Conservation (phyloP, 495 filamentous ascomycete genomes). For the Aspergillus olivimuriae region DNA sequence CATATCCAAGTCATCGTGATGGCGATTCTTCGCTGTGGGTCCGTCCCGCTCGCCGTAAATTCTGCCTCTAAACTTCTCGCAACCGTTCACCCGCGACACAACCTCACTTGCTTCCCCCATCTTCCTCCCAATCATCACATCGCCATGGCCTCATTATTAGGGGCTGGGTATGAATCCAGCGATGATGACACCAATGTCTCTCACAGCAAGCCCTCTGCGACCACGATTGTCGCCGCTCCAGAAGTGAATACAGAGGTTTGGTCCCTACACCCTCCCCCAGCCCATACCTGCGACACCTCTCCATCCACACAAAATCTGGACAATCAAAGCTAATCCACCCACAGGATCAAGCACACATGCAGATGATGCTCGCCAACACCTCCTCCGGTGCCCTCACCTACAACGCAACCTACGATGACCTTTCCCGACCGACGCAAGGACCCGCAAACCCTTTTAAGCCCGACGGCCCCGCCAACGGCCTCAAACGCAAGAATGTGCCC, state of each 20-base stretch:
- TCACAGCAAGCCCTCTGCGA: constrained; percentile 24
- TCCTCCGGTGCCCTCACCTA: constrained; percentile 48
- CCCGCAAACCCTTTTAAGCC: constrained; percentile 76
- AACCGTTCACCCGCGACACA: background rate
- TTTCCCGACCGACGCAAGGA: constrained; percentile 61
- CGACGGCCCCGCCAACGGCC: constrained; percentile 45
- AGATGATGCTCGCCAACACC: constrained; percentile 51
- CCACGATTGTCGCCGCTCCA: constrained; percentile 46
- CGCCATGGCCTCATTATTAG: constrained; percentile 45
- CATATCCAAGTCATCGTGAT: no score
- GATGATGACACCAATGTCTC: constrained; percentile 39
- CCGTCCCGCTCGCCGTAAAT: constrained; percentile 33
- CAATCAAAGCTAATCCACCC: constrained; percentile 22
- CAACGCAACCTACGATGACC: constrained; percentile 65
- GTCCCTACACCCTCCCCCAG: constrained; percentile 30
- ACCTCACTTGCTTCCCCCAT: background rate
- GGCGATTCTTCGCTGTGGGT: constrained; percentile 20
- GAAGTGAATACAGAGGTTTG: constrained; percentile 61
- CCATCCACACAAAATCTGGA: background rate
- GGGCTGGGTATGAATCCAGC: constrained; percentile 46
- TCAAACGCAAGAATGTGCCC: constrained; percentile 85
- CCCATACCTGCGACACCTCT: no score
- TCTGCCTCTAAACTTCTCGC: constrained; percentile 8
- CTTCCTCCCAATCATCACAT: background rate
- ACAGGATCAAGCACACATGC: constrained; percentile 52